Percentiles rank a stretch among this genome's conserved stretches.
phyloP scores from a whole-genome alignment of 805 yeast genomes.

The Scheffersomyces coipomensis region DNA sequence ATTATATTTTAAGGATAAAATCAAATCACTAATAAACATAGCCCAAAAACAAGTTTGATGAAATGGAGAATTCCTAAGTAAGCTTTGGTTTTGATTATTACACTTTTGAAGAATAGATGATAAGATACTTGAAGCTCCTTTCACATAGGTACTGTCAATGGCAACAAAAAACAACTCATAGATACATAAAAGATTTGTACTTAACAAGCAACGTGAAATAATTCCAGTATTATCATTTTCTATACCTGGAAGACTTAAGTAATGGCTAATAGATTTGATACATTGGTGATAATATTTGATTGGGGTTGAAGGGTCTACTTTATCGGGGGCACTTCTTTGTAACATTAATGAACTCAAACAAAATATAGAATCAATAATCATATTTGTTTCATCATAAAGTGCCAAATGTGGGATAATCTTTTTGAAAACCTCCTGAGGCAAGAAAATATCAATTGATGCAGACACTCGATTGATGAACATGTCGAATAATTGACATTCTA shows the following conservation, averaged over 20 bases:
- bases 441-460: conserved; percentile 29
- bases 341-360: conserved; percentile 36
- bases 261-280: conserved; percentile 29
- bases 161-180: conserved; percentile 40
- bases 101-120: conserved; percentile 23
- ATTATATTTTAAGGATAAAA: conserved; percentile 30
- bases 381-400: conserved; percentile 34
- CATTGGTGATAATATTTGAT: conserved; percentile 37
- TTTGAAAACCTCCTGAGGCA: conserved; percentile 25
- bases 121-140: conserved; percentile 35
- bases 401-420: conserved; percentile 35
- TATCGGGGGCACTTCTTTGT: conserved; percentile 26
- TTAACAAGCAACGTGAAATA: conserved; percentile 33
- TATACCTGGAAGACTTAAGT: conserved; percentile 23
- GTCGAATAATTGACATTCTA: conserved; percentile 32
- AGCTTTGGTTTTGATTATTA: conserved; percentile 13
- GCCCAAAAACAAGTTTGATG: conserved; percentile 37
- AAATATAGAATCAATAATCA: conserved; percentile 35
- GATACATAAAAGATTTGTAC: conserved; percentile 35
- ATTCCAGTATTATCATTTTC: conserved; percentile 24
- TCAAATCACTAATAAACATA: conserved; percentile 32
- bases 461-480: conserved; percentile 29
- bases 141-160: conserved; percentile 34
- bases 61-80: conserved; percentile 27
- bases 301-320: conserved; percentile 28